These are phyloP conservation scores for Chaetoceros tenuissimus DNA, from an alignment of 108 stramenopile species.

Conservation along the genomic window DNA sequence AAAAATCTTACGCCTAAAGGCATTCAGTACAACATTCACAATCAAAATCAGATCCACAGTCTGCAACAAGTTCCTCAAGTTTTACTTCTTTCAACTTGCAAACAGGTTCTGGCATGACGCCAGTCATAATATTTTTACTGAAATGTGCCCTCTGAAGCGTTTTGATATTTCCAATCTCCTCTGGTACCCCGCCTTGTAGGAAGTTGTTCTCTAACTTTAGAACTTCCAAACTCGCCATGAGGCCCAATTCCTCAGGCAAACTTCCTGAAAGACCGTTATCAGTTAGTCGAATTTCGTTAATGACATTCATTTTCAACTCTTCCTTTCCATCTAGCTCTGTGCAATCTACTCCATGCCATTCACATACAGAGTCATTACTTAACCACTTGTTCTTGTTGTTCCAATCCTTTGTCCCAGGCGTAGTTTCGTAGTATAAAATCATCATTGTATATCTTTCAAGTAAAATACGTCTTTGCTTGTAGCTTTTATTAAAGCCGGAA, in stretches of 20 bases:
- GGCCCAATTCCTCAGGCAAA: slow-evolving; percentile 16
- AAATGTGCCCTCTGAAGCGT: slow-evolving; percentile 9
- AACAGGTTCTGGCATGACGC: slow-evolving; percentile 18
- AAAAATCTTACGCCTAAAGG: too few species aligned
- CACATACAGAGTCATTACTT: slow-evolving; percentile 17
- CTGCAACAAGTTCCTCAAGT: too few species aligned
- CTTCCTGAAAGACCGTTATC: slow-evolving; percentile 13
- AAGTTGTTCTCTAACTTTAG: slow-evolving; percentile 15
- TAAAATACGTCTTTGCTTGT: too few species aligned
- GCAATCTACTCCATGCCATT: slow-evolving; percentile 31
- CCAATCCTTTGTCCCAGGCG: slow-evolving; percentile 13
- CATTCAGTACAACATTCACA: too few species aligned
- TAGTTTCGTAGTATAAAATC: too few species aligned
- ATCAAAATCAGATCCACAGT: too few species aligned
- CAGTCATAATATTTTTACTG: slow-evolving; percentile 18
- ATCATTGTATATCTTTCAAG: too few species aligned
- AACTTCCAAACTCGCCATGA: slow-evolving; percentile 8
- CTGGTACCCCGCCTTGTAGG: slow-evolving; percentile 10
- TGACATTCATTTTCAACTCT: slow-evolving; percentile 1
- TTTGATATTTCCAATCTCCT: slow-evolving; percentile 11
- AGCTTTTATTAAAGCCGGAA: too few species aligned
- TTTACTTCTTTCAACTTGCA: too few species aligned
- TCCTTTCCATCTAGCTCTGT: slow-evolving; percentile 6
- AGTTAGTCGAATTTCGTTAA: slow-evolving; percentile 14
- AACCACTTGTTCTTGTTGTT: slow-evolving; percentile 12